phyloP scores from a whole-genome alignment of 1,284 basidiomycete genomes.

The Sanghuangporus sanghuang region DNA sequence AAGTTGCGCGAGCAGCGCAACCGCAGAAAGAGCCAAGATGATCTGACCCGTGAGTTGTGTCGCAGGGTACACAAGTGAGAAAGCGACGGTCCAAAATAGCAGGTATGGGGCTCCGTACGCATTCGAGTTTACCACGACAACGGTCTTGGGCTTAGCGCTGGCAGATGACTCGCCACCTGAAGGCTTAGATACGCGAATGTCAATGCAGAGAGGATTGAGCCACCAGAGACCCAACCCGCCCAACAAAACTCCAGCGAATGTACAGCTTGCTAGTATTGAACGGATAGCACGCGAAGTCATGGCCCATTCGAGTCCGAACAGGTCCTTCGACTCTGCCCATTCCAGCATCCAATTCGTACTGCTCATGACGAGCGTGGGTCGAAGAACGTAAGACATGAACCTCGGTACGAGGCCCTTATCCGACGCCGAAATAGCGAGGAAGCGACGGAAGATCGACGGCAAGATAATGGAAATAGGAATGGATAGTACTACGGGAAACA shows the following conservation, averaged over 20 bases:
- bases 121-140: slow-evolving; percentile 84
- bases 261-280: slow-evolving; percentile 57
- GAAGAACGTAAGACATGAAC: slow-evolving; percentile 57
- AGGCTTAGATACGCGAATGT: slow-evolving; percentile 34
- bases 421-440: slow-evolving; percentile 66
- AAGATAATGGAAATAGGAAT: slow-evolving; percentile 52
- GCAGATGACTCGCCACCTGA: slow-evolving; percentile 15
- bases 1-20: slow-evolving; percentile 67
- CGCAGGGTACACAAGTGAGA: slow-evolving; percentile 62
- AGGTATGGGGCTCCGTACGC: slow-evolving; percentile 85
- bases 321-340: slow-evolving; percentile 57
- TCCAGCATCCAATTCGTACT: slow-evolving; percentile 76
- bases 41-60: slow-evolving; percentile 83
- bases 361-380: slow-evolving; percentile 53
- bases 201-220: slow-evolving; percentile 65
- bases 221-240: slow-evolving; percentile 66
- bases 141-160: slow-evolving; percentile 10
- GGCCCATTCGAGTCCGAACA: slow-evolving; percentile 37
- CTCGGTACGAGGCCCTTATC: slow-evolving; percentile 67
- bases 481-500: slow-evolving; percentile 48
- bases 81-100: slow-evolving; percentile 68
- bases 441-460: slow-evolving; percentile 52
- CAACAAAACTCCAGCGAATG: slow-evolving; percentile 46
- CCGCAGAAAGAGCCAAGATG: slow-evolving; percentile 54
- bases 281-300: slow-evolving; percentile 44